phyloP scores from a whole-genome alignment of 78 protist genomes.

The Dictyostelium firmibasis region DNA sequence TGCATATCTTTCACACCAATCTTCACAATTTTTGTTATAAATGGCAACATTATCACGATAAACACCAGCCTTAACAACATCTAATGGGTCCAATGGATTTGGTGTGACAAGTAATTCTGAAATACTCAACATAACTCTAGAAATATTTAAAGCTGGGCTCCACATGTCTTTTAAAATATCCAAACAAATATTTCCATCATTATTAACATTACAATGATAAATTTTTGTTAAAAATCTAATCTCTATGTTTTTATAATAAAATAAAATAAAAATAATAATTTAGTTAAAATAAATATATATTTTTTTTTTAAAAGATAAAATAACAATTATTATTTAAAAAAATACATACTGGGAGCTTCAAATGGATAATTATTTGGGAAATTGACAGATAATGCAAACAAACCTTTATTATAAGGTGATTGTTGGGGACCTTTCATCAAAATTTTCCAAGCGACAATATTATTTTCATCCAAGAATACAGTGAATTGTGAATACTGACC shows the following conservation, averaged over 20 bases:
- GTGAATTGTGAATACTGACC: background rate
- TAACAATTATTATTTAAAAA: background rate
- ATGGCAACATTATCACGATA: slow-evolving; percentile 15
- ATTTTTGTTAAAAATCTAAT: slow-evolving; percentile 91
- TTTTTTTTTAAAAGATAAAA: no score
- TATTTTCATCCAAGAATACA: slow-evolving; percentile 13
- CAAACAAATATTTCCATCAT: slow-evolving; percentile 94
- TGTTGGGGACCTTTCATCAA: slow-evolving; percentile 51
- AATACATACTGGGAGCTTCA: slow-evolving; percentile 63
- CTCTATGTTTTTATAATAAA: background rate
- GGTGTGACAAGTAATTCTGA: slow-evolving; percentile 87
- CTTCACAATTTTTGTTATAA: background rate
- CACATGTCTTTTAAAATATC: slow-evolving; percentile 95
- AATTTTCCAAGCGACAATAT: slow-evolving; percentile 40
- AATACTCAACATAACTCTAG: slow-evolving; percentile 88
- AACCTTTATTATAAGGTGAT: slow-evolving; percentile 73
- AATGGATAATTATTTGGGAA: slow-evolving; percentile 91
- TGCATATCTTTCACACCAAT: slow-evolving; percentile 25
- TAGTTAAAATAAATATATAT: no score
- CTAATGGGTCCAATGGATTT: slow-evolving; percentile 85
- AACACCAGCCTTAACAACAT: slow-evolving; percentile 68
- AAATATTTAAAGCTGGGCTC: slow-evolving; percentile 93
- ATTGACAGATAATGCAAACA: slow-evolving; percentile 12
- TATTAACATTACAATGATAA: slow-evolving; percentile 95
- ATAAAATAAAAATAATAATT: no score